Evolutionary conservation across 176 grass and related monocot species (phyloP), one percentile per base, ranked within the genome.

Genomic region (Tillandsia fasciculata): DNA sequence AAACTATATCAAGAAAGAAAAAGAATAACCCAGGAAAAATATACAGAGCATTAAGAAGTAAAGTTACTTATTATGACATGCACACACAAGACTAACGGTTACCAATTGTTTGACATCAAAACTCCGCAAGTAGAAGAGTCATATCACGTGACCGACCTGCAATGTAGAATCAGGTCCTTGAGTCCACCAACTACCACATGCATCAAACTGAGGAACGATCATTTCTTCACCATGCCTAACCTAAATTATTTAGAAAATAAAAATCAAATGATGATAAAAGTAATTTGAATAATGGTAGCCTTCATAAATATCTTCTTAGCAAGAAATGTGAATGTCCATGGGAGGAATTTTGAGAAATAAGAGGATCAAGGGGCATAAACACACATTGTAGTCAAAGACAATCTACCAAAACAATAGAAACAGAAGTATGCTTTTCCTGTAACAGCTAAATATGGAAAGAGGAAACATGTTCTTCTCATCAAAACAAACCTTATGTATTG

Each of bases 181-280:
- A 78, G 92, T 96, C 92, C 92, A 96, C 92, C 92, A 96, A 85
- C 92, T 92, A 52, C 86, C 88, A 71, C 92, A 96, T 66, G 88
- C 92, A 87, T 96, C 92, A 81, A 96, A 96, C 66, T 92, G 92
- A 26, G 88, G 86, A 50, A 83, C 72, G 23, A 96, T 80, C 81
- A 85, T 83, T 73, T 87, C 83, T 65, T 10, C 80, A 50, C 73
- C 83, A 68, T 85, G 75, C 76, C 80, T 72, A 78, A 85, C 80
- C 92, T 92, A 78, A 23, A 68, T 50, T 48, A 48, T 49, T 56
- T 29, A n/a, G 61, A 78, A 53, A 3, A 78, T 20, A 81, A 70
- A 64, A 17, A 70, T 63, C 61, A 11, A 65, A 47, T 67, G 76
- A 70, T 10, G 72, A 75, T 12, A 26, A 49, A 20, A 24, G n/a